Evolutionary conservation across 495 filamentous ascomycete species (phyloP).

Genomic region (Hypoxylon perforatum): DNA sequence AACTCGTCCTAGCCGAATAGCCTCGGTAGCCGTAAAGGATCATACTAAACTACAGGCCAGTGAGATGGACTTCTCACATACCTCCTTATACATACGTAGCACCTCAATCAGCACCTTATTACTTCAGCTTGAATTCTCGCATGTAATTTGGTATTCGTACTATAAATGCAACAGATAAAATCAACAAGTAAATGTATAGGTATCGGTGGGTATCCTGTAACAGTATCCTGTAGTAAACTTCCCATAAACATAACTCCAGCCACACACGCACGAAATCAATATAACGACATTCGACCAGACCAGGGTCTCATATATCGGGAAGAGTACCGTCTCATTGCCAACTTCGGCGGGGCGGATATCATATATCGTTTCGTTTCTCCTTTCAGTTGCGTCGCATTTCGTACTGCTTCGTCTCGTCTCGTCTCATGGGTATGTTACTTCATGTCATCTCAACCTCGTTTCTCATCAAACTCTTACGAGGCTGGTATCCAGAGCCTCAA

Average conservation of each 20-base stretch:
- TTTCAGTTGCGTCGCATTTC: slow-evolving; percentile 4
- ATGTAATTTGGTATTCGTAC: too few relatives aligned
- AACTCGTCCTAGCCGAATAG: too few relatives aligned
- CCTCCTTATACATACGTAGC: too few relatives aligned
- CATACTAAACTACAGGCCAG: too few relatives aligned
- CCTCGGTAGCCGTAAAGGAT: too few relatives aligned
- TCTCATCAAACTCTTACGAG: background rate
- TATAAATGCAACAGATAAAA: background rate
- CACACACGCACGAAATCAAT: slow-evolving; percentile 23
- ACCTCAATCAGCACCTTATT: too few relatives aligned
- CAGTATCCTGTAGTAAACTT: slow-evolving; percentile 31
- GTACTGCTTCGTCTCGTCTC: slow-evolving; percentile 9
- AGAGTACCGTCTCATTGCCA: background rate
- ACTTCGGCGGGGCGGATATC: slow-evolving; percentile 8
- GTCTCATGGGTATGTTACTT: slow-evolving; percentile 3
- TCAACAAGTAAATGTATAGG: slow-evolving; percentile 15
- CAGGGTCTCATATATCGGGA: slow-evolving; percentile 13
- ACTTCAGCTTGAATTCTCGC: too few relatives aligned
- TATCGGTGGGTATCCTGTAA: slow-evolving; percentile 26
- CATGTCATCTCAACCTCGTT: slow-evolving; percentile 12
- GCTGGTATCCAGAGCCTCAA: background rate
- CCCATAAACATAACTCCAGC: slow-evolving; percentile 21
- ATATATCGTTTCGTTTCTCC: background rate
- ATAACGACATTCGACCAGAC: slow-evolving; percentile 17
- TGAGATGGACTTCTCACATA: too few relatives aligned